A percentile compares a stretch with the other conserved stretches of the same genome.
These are phyloP conservation scores for Aspergillus diversus DNA, from an alignment of 495 filamentous ascomycete species.

Conservation along the genomic window DNA sequence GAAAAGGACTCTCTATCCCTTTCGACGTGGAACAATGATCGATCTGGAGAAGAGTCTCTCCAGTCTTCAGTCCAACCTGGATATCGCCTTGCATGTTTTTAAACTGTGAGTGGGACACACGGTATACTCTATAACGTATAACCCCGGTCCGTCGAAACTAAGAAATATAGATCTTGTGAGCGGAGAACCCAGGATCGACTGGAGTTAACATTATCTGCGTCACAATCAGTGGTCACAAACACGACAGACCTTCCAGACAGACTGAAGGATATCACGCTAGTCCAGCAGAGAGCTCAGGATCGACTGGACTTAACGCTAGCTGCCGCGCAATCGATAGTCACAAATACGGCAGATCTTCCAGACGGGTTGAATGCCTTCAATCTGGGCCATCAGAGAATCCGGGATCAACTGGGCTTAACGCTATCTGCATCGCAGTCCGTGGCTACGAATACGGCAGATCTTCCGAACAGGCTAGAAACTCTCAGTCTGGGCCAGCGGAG, in stretches of 20 bases:
- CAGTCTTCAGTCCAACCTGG: neutral
- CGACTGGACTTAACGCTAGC: neutral
- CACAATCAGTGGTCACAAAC: no score
- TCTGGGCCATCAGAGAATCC: neutral
- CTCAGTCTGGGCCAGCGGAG: neutral
- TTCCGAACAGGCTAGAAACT: no score
- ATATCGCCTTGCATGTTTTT: neutral
- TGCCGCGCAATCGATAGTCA: neutral
- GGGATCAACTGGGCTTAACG: neutral
- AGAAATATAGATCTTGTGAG: neutral
- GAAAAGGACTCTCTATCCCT: neutral
- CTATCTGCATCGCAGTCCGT: neutral
- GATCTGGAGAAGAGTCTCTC: neutral
- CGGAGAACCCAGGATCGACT: neutral
- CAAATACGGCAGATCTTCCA: neutral
- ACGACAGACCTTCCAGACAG: no score
- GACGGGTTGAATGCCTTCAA: neutral
- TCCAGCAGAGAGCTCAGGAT: neutral
- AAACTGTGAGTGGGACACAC: no score
- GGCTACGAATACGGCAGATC: no score
- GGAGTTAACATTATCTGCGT: no score
- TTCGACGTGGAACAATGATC: neutral
- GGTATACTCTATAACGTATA: no score
- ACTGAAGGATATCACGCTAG: no score
- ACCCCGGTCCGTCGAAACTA: no score